Evolutionary conservation across 345 rosid genomes (phyloP).

Genomic region (Triadica sebifera): DNA sequence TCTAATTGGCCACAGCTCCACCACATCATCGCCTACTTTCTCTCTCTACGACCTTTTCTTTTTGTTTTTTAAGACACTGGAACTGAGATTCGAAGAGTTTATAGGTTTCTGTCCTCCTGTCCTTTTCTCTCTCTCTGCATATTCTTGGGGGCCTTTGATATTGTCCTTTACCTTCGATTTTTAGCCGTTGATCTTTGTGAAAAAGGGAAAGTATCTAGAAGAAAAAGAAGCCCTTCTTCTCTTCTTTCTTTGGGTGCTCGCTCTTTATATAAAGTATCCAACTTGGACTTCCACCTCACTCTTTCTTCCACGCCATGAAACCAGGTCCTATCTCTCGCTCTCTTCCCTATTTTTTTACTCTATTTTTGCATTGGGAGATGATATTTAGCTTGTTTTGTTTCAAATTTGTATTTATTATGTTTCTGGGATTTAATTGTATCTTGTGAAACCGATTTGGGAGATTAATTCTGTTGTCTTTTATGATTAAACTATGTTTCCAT

Average conservation of each 20-base stretch:
- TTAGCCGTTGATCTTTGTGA: conserved; percentile 39
- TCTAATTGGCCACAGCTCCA: conserved; percentile 42
- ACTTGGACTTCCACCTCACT: conserved; percentile 62
- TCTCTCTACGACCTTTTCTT: not conserved
- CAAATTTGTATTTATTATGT: not conserved
- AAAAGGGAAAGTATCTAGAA: conserved; percentile 8
- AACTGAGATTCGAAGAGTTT: too few relatives aligned
- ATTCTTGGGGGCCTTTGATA: conserved; percentile 6
- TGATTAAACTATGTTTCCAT: not conserved
- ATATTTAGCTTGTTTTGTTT: not conserved
- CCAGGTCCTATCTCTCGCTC: conserved; percentile 22
- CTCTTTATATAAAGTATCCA: conserved; percentile 23
- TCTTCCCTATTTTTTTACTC: not conserved
- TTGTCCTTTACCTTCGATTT: conserved; percentile 13
- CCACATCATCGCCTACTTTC: conserved; percentile 31
- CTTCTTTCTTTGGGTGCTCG: not conserved
- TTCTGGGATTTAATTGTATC: conserved; percentile 7
- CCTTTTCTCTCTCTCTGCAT: not conserved
- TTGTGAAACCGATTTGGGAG: not conserved
- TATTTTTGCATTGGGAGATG: not conserved
- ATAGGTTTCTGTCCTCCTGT: not conserved
- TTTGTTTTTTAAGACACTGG: not conserved
- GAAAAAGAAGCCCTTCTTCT: conserved; percentile 13
- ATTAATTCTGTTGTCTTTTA: not conserved
- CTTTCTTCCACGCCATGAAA: conserved; percentile 33